Evolutionary conservation across 1,284 basidiomycete genomes (phyloP).

Genomic region (Ceratobasidium papillatum): DNA sequence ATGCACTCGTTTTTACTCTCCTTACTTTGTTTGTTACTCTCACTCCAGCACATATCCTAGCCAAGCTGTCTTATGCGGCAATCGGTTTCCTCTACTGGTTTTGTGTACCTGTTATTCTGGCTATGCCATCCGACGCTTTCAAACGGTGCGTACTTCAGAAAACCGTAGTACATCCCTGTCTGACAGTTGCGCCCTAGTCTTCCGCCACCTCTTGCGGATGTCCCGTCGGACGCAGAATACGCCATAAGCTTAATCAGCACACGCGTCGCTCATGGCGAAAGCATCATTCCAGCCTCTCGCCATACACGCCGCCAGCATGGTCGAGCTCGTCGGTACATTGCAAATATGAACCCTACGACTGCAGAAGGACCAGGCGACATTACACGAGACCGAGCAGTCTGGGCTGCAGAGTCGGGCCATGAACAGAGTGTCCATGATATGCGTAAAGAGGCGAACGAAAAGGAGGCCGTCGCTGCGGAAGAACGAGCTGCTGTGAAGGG

Average conservation of each 20-base stretch:
- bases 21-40: conserved; percentile 57
- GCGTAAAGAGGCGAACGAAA: conserved; percentile 24
- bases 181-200: conserved; percentile 50
- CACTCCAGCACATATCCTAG: conserved; percentile 61
- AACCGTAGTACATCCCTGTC: neutral
- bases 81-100: conserved; percentile 71
- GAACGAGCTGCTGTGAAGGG: conserved; percentile 13
- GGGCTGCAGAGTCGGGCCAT: neutral
- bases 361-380: neutral
- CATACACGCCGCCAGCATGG: conserved; percentile 8
- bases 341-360: conserved; percentile 19
- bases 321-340: conserved; percentile 16
- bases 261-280: conserved; percentile 64
- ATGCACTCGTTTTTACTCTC: conserved; percentile 54
- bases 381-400: neutral
- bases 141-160: conserved; percentile 54
- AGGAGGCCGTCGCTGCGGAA: conserved; percentile 1
- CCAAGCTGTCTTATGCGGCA: conserved; percentile 59
- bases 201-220: conserved; percentile 60
- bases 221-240: conserved; percentile 71
- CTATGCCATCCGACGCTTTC: conserved; percentile 59
- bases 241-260: conserved; percentile 72
- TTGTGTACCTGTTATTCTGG: conserved; percentile 63
- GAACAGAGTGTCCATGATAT: conserved; percentile 12
- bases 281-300: conserved; percentile 51